Conservation (phyloP, 2,329 filamentous ascomycete genomes). For the Paecilomyces formosus region DNA sequence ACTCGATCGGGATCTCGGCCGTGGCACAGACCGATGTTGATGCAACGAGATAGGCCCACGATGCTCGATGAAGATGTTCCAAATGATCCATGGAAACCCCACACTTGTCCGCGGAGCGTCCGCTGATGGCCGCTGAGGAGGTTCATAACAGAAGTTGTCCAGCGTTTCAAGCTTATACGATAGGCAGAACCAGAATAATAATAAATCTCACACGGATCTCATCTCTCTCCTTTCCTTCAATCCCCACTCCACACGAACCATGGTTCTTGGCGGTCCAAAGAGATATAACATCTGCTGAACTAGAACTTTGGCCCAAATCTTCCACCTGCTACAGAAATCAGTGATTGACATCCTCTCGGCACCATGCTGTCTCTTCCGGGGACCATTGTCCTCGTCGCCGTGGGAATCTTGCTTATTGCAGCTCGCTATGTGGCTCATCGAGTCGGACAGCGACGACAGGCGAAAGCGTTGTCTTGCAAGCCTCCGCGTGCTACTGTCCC, state of each 20-base stretch:
- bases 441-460: not conserved
- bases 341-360: not conserved
- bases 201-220: not conserved
- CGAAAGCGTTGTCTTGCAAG: not conserved
- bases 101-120: not conserved
- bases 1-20: not conserved
- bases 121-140: not conserved
- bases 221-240: not conserved
- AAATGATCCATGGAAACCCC: not conserved
- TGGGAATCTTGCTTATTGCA: not conserved
- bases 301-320: not conserved
- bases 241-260: not conserved
- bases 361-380: not conserved
- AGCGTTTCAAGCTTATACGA: not conserved
- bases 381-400: not conserved
- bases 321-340: not conserved
- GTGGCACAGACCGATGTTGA: not conserved
- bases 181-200: not conserved
- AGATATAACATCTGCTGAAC: not conserved
- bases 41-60: not conserved
- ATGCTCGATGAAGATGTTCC: not conserved
- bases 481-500: not conserved
- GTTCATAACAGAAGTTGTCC: not conserved
- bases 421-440: not conserved
- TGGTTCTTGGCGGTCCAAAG: not conserved